These are phyloP conservation scores for Quercus cerris DNA, from an alignment of 306 rosid species.

Conservation along the genomic window DNA sequence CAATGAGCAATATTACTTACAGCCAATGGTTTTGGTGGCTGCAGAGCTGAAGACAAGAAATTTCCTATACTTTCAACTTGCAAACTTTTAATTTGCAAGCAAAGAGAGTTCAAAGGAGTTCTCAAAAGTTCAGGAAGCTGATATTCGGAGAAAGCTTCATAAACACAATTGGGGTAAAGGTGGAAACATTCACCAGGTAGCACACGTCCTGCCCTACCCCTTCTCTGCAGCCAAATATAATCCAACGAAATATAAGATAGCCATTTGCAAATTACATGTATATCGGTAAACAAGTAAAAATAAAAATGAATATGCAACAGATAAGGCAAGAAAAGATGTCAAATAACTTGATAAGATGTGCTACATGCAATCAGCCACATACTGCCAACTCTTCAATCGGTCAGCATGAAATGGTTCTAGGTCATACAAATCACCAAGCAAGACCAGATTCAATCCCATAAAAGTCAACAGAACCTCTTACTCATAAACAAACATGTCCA, in stretches of 20 bases:
- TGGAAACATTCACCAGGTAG: constrained; percentile 96
- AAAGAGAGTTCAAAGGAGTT: constrained; percentile 94
- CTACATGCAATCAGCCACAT: background rate
- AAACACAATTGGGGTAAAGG: constrained; percentile 89
- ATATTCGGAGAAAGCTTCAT: constrained; percentile 86
- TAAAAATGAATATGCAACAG: constrained; percentile 1
- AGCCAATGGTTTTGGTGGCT: constrained; percentile 77
- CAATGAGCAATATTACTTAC: constrained; percentile 44
- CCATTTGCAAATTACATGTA: constrained; percentile 16
- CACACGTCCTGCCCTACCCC: constrained; percentile 98
- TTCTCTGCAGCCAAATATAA: constrained; percentile 69
- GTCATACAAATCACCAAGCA: background rate
- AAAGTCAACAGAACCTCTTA: constrained; percentile 1
- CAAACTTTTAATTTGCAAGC: constrained; percentile 98
- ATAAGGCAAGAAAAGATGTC: constrained; percentile 6
- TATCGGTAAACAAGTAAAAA: background rate
- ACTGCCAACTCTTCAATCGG: background rate
- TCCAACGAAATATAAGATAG: constrained; percentile 3
- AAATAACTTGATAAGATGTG: background rate
- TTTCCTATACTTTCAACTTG: constrained; percentile 90
- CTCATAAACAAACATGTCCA: constrained; percentile 12
- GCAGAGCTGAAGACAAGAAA: constrained; percentile 92
- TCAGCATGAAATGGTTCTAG: background rate
- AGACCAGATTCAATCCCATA: background rate
- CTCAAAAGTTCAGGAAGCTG: constrained; percentile 96